Evolutionary conservation across 1,284 basidiomycete species (phyloP), one percentile per base, ranked within the genome.

Genomic region (Thecaphora thlaspeos): DNA sequence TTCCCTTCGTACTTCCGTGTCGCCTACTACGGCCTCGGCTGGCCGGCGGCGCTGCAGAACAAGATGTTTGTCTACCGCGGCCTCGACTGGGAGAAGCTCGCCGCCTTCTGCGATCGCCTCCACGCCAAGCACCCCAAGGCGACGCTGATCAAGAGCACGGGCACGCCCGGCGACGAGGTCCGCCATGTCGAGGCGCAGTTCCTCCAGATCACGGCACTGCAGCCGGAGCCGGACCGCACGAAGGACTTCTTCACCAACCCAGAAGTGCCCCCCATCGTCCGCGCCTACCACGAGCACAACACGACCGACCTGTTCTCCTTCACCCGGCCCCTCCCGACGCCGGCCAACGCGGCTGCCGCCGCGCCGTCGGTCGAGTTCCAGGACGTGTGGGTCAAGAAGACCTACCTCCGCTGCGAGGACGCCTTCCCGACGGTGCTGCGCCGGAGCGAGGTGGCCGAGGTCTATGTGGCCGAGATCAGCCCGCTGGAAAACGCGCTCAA

Each of bases 121-220:
- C 85, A 94, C 43, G 87, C 87, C 79, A 96, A 96, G 79, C 90
- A 96, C 76, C 88, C 91, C 2, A 87, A 87, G 38, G 89, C 91
- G 1, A 88, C 87, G 56, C 81, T 96, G 12, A 81, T 95, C 53
- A 88, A 88, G 71, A 84, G 82, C 17, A 82, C 84, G 42, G 85
- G 87, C 3, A 87, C 91, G 42, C 89, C 92, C 3, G 84, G 87
- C 14, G 87, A 89, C 14, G 61, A 66, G 19, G 56, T 74, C 26
- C 56, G 70, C 3, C 38, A 36, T 17, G 57, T 56, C 14, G 64
- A 70, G 14, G 67, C 49, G 2, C 62, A 67, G 47, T 71, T 64
- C 44, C 41, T 75, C 19, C 92, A 95, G 79, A 88, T 93, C 70
- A 90, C 86, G 1, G 83, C 88, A 1, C 89, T 94, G 28, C 82